Percentiles rank a stretch among this genome's conserved stretches.
phyloP scores from a whole-genome alignment of 768 basidiomycete genomes.

The Tricholoma flavovirens region DNA sequence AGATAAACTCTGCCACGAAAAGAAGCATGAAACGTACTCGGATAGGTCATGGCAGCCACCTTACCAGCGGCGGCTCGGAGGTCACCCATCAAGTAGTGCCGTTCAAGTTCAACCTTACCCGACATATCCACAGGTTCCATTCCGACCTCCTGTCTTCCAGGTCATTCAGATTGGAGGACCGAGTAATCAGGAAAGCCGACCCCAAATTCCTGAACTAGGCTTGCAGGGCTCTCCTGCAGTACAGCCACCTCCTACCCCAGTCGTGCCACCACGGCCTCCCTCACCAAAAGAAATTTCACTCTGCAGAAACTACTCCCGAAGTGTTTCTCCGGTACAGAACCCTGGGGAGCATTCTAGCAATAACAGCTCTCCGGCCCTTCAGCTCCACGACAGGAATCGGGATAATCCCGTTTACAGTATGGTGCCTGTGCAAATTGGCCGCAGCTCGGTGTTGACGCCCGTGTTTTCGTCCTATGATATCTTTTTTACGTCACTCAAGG shows the following conservation, averaged over 20 bases:
- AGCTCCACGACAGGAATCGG: not conserved
- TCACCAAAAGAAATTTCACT: no score
- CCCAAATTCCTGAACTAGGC: no score
- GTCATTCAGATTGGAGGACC: no score
- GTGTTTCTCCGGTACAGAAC: not conserved
- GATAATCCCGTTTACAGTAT: not conserved
- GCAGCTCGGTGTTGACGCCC: not conserved
- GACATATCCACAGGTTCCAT: not conserved
- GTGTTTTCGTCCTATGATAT: no score
- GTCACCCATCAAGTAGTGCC: not conserved
- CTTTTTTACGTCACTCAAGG: slow-evolving; percentile 11
- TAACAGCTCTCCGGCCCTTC: not conserved
- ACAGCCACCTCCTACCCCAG: no score
- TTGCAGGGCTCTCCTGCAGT: no score
- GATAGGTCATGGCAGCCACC: not conserved
- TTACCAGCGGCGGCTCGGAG: no score
- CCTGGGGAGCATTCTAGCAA: not conserved
- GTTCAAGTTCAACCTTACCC: no score
- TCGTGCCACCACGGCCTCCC: no score
- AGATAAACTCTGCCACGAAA: not conserved
- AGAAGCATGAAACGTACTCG: not conserved
- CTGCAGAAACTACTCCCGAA: not conserved
- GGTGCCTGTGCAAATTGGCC: not conserved
- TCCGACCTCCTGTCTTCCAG: not conserved
- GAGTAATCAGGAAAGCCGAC: no score